Conservation (phyloP, 495 filamentous ascomycete genomes). For the Lasiosphaeriaceae sp. region DNA sequence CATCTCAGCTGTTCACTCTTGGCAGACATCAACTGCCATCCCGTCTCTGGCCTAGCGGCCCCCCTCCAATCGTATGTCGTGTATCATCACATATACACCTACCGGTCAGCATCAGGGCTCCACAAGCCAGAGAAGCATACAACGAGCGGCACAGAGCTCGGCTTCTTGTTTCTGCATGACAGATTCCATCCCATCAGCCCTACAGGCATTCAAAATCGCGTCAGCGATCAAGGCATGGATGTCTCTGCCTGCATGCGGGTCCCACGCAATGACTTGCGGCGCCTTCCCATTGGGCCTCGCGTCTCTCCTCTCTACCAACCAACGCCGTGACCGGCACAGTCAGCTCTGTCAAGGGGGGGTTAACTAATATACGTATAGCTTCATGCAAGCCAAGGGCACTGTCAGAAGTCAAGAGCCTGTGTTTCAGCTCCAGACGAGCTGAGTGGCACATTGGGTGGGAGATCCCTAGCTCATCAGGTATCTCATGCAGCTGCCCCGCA, state of each 20-base stretch:
- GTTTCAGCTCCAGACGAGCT: background rate
- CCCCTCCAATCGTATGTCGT: no score
- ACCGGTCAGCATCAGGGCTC: background rate
- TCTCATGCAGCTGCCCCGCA: background rate
- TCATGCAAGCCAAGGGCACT: slow-evolving; percentile 3
- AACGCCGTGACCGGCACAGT: background rate
- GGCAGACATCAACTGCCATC: no score
- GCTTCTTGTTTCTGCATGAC: background rate
- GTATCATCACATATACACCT: no score
- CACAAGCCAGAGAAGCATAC: no score
- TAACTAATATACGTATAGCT: background rate
- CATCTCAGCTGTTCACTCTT: no score
- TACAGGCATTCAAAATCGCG: background rate
- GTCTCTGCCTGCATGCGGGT: no score
- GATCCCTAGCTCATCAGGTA: background rate
- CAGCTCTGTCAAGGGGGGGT: background rate
- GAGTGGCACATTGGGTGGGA: background rate
- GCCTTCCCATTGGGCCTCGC: background rate
- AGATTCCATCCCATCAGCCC: slow-evolving; percentile 9
- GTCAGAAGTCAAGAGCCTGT: background rate
- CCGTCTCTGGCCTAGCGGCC: no score
- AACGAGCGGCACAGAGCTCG: no score
- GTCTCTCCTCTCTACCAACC: background rate
- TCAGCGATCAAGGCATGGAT: no score
- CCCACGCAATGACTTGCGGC: no score